Evolutionary conservation across 2,329 filamentous ascomycete genomes (phyloP).

Genomic region (Cytospora leucostoma): DNA sequence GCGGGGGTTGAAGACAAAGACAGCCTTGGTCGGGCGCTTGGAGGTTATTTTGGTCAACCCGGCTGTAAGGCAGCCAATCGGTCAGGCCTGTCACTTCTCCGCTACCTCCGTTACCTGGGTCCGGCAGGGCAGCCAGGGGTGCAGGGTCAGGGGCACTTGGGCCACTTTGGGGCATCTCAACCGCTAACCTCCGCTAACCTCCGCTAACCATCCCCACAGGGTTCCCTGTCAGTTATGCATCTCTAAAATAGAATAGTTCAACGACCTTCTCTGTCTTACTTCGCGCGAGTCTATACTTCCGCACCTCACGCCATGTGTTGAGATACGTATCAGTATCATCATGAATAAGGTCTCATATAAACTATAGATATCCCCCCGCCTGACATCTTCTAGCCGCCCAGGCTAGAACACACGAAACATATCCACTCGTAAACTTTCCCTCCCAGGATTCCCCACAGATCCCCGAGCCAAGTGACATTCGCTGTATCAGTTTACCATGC

Average conservation of each 20-base stretch:
- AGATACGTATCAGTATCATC: background rate
- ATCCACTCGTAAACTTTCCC: background rate
- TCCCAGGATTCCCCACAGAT: background rate
- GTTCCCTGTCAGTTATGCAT: too few species aligned
- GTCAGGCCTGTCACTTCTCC: background rate
- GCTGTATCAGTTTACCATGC: too few species aligned
- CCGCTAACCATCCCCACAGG: too few species aligned
- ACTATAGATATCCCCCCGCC: background rate
- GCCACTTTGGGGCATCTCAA: too few species aligned
- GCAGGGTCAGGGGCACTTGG: too few species aligned
- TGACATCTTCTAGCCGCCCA: background rate
- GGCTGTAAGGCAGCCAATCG: conserved; percentile 9
- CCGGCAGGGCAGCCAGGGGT: too few species aligned
- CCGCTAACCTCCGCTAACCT: too few species aligned
- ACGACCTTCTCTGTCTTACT: too few species aligned
- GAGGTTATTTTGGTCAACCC: conserved; percentile 8
- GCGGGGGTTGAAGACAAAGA: conserved; percentile 15
- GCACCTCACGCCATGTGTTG: background rate
- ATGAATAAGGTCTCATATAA: background rate
- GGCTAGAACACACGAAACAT: background rate
- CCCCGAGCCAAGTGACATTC: background rate
- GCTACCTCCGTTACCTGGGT: background rate
- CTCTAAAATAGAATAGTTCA: too few species aligned
- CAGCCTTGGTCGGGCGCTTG: conserved; percentile 18
- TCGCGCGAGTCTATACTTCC: background rate